Evolutionary conservation across 495 filamentous ascomycete species (phyloP).

Genomic region (Mycothermus thermophilus): DNA sequence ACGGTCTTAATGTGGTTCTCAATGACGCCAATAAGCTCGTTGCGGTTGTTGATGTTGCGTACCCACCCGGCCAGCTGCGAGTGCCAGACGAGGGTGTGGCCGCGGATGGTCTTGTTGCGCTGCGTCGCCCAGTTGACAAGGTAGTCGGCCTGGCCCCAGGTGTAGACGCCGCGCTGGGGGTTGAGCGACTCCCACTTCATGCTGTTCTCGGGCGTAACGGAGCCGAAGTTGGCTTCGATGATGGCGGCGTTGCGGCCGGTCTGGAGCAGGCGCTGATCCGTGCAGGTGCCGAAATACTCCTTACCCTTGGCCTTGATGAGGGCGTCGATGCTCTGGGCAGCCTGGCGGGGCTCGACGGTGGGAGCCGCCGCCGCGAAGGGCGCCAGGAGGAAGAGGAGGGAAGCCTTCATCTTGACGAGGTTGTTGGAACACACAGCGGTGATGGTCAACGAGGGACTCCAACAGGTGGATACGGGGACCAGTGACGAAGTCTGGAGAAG

Average conservation of each 20-base stretch:
- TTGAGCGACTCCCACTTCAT: conserved; percentile 50
- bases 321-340: conserved; percentile 35
- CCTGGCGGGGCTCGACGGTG: conserved; percentile 25
- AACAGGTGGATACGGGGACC: too few relatives aligned
- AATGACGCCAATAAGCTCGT: conserved; percentile 38
- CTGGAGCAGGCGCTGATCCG: conserved; percentile 40
- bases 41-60: conserved; percentile 34
- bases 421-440: too few relatives aligned
- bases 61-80: conserved; percentile 53
- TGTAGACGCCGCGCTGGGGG: conserved; percentile 34
- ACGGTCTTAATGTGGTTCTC: conserved; percentile 46
- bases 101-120: conserved; percentile 45
- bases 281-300: conserved; percentile 43
- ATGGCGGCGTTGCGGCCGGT: conserved; percentile 38
- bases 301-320: conserved; percentile 47
- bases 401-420: conserved; percentile 26
- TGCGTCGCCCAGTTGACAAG: conserved; percentile 45
- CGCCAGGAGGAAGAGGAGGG: conserved; percentile 23
- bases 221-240: conserved; percentile 46
- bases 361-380: conserved; percentile 23
- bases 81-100: conserved; percentile 52
- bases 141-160: conserved; percentile 37
- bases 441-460: too few relatives aligned
- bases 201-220: conserved; percentile 53
- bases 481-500: too few relatives aligned